Base-by-base conservation (phyloP, 2,329 filamentous ascomycete genomes). In the Pestalotiopsis sp. region DNA sequence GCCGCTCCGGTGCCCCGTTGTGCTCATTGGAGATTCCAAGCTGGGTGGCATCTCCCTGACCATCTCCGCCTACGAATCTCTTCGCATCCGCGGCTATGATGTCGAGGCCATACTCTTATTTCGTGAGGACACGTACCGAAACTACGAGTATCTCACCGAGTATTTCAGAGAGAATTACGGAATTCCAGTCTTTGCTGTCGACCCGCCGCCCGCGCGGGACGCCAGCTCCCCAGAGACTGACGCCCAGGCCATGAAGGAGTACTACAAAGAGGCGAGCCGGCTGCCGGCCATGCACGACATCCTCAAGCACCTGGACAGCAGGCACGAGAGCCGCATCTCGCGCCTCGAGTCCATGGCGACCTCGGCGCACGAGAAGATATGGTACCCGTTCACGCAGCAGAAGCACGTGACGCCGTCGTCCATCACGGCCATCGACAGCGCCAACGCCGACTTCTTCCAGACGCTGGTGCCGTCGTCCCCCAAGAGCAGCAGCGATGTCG, bases 321-420 rank as follows among this genome's bases (percentile, higher is more conserved):
- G 82, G 14, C 91, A 94, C 67, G 73, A 80, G 1, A 71, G 81
- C 3, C 87, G 92, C 3, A 83, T 94, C 13, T 76, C 82, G 1
- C 81, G 86, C 0, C 80, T 96, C 0, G 86, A 90, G 41, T 83
- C 81, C 1, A 90, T 95, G 87, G 81, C 89, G 0, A 75, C 80
- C 1, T 83, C 86, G 56, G 93, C 93, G 0, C 83, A 89, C 67
- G 77, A 86, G 11, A 83, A 83, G 2, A 94, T 97, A 49, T 97
- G 93, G 93, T 95, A 95, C 73, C 93, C 94, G 0, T 97, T 97
- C 74, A 95, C 93, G 0, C 93, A 97, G 73, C 93, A 97, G 70
- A 88, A 88, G 56, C 84, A 87, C 64, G 82, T 93, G 72, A 82
- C 83, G 0, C 79, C 88, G 4, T 80, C 88, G 2, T 88, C 89